Percentiles rank a stretch among this genome's conserved stretches.
Conservation (phyloP, 2,329 filamentous ascomycete genomes). For the Graphilbum sp. region DNA sequence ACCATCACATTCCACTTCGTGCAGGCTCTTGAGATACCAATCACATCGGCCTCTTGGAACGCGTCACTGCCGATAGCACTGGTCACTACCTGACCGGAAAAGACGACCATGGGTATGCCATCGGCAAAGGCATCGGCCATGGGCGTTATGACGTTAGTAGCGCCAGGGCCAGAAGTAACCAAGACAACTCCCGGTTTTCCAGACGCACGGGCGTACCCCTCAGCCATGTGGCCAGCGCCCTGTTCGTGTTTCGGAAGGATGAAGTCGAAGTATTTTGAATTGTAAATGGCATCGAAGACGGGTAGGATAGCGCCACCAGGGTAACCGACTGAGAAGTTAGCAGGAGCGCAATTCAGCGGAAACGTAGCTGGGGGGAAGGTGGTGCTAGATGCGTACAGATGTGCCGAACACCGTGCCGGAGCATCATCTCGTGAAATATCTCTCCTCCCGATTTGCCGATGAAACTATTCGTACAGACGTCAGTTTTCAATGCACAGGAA, state of each 20-base stretch:
- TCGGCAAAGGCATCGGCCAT: conserved; percentile 94
- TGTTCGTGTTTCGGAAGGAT: conserved; percentile 93
- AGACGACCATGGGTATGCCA: conserved; percentile 90
- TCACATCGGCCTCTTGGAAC: conserved; percentile 90
- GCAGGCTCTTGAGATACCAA: conserved; percentile 86
- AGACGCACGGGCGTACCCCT: conserved; percentile 87
- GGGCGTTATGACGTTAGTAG: conserved; percentile 90
- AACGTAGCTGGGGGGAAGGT: neutral
- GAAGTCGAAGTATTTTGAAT: conserved; percentile 93
- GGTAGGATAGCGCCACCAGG: conserved; percentile 92
- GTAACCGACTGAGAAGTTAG: conserved; percentile 49
- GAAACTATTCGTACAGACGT: conserved; percentile 38
- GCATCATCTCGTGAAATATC: conserved; percentile 99
- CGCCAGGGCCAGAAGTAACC: conserved; percentile 90
- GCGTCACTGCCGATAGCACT: conserved; percentile 84
- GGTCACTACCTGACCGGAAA: conserved; percentile 84
- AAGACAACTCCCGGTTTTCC: conserved; percentile 91
- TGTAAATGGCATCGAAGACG: conserved; percentile 97
- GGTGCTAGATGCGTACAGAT: conserved; percentile 52
- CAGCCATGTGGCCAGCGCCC: conserved; percentile 95
- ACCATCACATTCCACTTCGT: conserved; percentile 99
- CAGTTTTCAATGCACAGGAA: neutral
- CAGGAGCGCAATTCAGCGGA: too few species aligned
- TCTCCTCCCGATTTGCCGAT: conserved; percentile 90
- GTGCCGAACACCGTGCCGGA: conserved; percentile 79